These are phyloP conservation scores for Colletotrichum karsti DNA, from an alignment of 2,329 filamentous ascomycete genomes.

Conservation along the genomic window DNA sequence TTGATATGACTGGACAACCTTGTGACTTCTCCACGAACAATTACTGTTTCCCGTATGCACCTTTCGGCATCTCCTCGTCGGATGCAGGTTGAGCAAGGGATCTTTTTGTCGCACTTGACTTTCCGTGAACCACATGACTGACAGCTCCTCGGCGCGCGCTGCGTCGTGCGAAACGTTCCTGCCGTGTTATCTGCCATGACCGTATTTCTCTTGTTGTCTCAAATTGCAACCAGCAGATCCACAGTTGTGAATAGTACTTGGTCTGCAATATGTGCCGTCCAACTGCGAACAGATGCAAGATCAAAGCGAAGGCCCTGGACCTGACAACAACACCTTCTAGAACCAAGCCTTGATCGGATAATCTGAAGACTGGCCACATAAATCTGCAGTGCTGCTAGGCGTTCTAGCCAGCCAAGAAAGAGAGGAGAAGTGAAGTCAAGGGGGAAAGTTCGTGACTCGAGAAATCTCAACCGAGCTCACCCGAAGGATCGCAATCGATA, in stretches of 20 bases:
- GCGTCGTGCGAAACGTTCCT: constrained; percentile 27
- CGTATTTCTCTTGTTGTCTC: neutral
- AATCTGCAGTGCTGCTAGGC: too few relatives aligned
- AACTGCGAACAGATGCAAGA: too few relatives aligned
- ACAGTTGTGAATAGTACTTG: too few relatives aligned
- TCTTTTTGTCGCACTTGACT: constrained; percentile 35
- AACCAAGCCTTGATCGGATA: too few relatives aligned
- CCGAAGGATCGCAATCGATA: neutral
- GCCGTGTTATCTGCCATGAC: neutral
- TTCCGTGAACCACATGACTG: constrained; percentile 33
- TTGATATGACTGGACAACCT: neutral
- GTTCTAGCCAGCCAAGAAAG: too few relatives aligned
- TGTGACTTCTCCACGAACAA: constrained; percentile 15
- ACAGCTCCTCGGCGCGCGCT: constrained; percentile 35
- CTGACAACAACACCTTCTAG: too few relatives aligned
- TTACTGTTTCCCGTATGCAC: constrained; percentile 20
- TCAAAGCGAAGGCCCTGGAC: too few relatives aligned
- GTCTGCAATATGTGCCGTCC: neutral
- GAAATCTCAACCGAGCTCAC: constrained; percentile 12
- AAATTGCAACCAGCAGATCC: too few relatives aligned
- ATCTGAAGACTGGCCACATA: too few relatives aligned
- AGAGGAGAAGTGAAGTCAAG: too few relatives aligned
- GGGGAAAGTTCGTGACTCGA: neutral
- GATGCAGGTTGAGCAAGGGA: constrained; percentile 35
- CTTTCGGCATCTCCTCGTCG: constrained; percentile 28